Evolutionary conservation across 495 filamentous ascomycete species (phyloP).

Genomic region (Xylaria acuta): DNA sequence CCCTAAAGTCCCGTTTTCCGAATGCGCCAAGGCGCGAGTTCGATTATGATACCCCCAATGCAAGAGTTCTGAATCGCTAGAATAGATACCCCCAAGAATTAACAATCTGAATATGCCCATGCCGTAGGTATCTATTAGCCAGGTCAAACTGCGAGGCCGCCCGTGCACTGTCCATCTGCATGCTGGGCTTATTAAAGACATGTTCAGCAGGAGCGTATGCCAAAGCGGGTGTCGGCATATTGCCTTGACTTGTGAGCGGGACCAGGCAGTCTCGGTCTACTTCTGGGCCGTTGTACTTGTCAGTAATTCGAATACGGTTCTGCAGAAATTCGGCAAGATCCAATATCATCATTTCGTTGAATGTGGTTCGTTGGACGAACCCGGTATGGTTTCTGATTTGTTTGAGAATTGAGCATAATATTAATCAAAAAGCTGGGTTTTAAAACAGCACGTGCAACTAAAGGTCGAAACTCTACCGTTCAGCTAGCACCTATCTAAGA

Average conservation of each 20-base stretch:
- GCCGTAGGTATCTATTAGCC: not conserved
- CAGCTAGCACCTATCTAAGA: not conserved
- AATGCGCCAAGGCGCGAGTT: not conserved
- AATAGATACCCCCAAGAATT: slow-evolving; percentile 5
- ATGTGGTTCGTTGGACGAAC: not conserved
- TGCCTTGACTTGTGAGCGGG: slow-evolving; percentile 7
- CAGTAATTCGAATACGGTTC: not conserved
- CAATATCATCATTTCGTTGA: not conserved
- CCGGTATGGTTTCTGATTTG: not conserved
- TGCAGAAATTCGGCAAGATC: slow-evolving; percentile 3
- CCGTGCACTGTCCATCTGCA: not conserved
- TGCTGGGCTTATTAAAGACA: not conserved
- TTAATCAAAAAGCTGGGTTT: too few species aligned
- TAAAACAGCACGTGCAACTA: not conserved
- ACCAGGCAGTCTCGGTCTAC: not conserved
- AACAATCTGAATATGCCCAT: not conserved
- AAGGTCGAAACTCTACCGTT: not conserved
- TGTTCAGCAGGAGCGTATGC: not conserved
- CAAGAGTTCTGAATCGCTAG: not conserved
- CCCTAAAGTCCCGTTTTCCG: not conserved
- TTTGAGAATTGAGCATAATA: not conserved
- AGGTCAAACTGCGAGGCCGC: not conserved
- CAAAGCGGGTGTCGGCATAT: slow-evolving; percentile 14
- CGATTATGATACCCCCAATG: slow-evolving; percentile 20
- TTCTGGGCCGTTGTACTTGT: not conserved